Percentiles rank a stretch among this genome's conserved stretches.
phyloP scores from a whole-genome alignment of 345 rosid genomes.

The Litchi chinensis region DNA sequence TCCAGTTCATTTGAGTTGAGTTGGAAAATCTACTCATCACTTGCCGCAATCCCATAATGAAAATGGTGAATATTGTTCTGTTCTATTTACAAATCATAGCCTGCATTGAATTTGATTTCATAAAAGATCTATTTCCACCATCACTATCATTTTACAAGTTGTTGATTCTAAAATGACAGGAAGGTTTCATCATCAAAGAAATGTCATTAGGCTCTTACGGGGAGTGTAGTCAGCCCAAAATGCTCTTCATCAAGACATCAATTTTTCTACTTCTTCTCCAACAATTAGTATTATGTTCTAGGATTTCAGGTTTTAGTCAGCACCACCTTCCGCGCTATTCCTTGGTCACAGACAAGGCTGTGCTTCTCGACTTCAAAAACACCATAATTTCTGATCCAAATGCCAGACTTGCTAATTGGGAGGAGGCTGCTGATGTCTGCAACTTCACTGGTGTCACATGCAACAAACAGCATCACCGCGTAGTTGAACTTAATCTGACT shows the following conservation, averaged over 20 bases:
- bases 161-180: background rate
- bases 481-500: conserved; percentile 30
- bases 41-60: background rate
- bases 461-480: conserved; percentile 35
- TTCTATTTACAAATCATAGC: conserved; percentile 21
- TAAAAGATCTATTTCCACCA: no score
- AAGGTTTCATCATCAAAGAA: background rate
- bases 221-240: background rate
- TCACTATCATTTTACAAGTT: no score
- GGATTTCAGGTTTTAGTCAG: conserved; percentile 18
- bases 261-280: conserved; percentile 31
- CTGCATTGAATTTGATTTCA: conserved; percentile 8
- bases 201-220: background rate
- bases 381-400: conserved; percentile 32
- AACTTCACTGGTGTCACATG: conserved; percentile 47
- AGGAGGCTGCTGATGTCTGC: conserved; percentile 38
- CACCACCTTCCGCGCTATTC: conserved; percentile 29
- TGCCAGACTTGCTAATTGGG: conserved; percentile 45
- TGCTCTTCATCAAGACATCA: conserved; percentile 26
- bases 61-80: background rate
- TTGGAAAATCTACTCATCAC: conserved; percentile 28
- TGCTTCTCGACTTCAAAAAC: conserved; percentile 51
- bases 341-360: conserved; percentile 43
- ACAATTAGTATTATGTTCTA: conserved; percentile 16
- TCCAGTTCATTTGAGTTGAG: conserved; percentile 12